phyloP scores from a whole-genome alignment of 2,329 filamentous ascomycete species.

The Nigrospora sphaerica region DNA sequence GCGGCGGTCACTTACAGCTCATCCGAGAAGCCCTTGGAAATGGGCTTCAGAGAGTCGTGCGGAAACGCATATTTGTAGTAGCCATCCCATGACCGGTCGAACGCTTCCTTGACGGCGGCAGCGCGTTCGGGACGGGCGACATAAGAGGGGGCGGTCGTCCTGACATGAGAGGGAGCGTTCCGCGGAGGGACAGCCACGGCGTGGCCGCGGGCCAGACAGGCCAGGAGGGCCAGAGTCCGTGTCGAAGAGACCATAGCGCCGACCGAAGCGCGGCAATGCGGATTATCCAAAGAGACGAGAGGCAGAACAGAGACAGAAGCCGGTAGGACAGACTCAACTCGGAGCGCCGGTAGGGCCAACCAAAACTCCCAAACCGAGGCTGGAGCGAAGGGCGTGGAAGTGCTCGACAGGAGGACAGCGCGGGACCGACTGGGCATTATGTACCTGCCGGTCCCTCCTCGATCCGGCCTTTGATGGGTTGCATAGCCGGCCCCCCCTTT shows the following conservation, averaged over 20 bases:
- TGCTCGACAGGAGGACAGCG: too few relatives aligned
- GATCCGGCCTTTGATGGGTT: too few relatives aligned
- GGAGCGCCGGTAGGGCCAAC: too few relatives aligned
- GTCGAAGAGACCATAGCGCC: constrained; percentile 2
- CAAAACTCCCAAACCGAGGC: too few relatives aligned
- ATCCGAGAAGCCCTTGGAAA: constrained; percentile 58
- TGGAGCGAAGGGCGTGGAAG: too few relatives aligned
- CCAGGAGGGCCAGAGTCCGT: constrained; percentile 1
- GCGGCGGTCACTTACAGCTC: constrained; percentile 49
- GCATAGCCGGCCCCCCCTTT: too few relatives aligned
- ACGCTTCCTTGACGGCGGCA: constrained; percentile 59
- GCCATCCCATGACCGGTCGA: constrained; percentile 63
- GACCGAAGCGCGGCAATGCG: background rate
- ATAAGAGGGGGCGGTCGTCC: constrained; percentile 15
- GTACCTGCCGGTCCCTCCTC: too few relatives aligned
- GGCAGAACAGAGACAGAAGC: too few relatives aligned
- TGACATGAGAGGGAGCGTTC: constrained; percentile 10
- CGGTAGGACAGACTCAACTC: too few relatives aligned
- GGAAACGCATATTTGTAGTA: constrained; percentile 71
- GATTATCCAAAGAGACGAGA: background rate
- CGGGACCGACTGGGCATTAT: too few relatives aligned
- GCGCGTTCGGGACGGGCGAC: constrained; percentile 35
- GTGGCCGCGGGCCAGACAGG: background rate
- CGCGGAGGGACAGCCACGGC: constrained; percentile 6
- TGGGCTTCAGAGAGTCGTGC: constrained; percentile 66